Percentiles rank a stretch among this genome's conserved stretches.
These are phyloP conservation scores for Agaricales sp. DNA, from an alignment of 1,284 basidiomycete species.

Conservation along the genomic window DNA sequence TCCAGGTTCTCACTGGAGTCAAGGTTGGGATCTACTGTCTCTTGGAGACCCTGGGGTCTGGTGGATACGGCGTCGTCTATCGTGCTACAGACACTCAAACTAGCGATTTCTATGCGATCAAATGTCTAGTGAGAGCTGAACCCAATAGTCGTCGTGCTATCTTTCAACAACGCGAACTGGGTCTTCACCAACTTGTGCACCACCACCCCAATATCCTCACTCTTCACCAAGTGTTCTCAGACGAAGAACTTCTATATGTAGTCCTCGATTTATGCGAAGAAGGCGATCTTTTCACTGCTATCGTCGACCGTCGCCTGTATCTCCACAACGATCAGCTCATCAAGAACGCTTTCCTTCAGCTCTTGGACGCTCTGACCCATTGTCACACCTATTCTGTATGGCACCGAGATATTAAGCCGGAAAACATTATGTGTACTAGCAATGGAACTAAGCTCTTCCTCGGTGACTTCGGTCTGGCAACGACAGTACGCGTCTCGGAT, in stretches of 20 bases:
- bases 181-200: slow-evolving; percentile 53
- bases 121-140: slow-evolving; percentile 10
- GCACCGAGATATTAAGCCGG: slow-evolving; percentile 68
- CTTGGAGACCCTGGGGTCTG: slow-evolving; percentile 15
- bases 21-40: neutral
- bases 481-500: slow-evolving; percentile 19
- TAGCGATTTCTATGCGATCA: slow-evolving; percentile 10
- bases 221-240: slow-evolving; percentile 50
- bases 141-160: slow-evolving; percentile 4
- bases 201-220: slow-evolving; percentile 51
- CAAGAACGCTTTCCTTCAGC: slow-evolving; percentile 40
- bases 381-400: slow-evolving; percentile 46
- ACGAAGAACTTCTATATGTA: slow-evolving; percentile 26
- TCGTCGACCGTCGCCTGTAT: slow-evolving; percentile 14
- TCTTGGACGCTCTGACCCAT: slow-evolving; percentile 53
- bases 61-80: slow-evolving; percentile 24
- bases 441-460: slow-evolving; percentile 40
- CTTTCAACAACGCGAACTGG: slow-evolving; percentile 15
- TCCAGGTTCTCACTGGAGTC: neutral
- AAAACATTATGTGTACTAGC: slow-evolving; percentile 53
- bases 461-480: slow-evolving; percentile 65
- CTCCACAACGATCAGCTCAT: slow-evolving; percentile 31
- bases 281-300: slow-evolving; percentile 18
- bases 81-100: slow-evolving; percentile 17
- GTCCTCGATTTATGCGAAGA: slow-evolving; percentile 40